Evolutionary conservation across 768 basidiomycete species (phyloP).

Genomic region (Mycena capillaripes): DNA sequence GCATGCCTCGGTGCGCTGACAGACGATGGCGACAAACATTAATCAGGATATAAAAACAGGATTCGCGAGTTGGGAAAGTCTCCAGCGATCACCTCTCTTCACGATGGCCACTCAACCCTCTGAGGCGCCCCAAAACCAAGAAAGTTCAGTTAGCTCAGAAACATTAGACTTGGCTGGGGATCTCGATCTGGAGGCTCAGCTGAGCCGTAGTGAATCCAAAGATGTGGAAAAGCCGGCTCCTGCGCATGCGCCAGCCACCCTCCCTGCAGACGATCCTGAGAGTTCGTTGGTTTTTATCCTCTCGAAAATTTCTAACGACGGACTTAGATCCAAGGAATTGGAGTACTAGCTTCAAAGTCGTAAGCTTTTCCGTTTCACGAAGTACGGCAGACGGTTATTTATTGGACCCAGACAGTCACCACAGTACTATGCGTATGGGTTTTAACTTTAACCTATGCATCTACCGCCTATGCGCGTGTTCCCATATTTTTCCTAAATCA

Average conservation of each 20-base stretch:
- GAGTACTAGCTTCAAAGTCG: neutral
- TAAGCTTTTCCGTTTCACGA: neutral
- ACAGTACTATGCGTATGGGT: constrained; percentile 23
- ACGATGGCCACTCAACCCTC: neutral
- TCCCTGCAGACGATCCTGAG: constrained; percentile 21
- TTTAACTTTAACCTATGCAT: constrained; percentile 28
- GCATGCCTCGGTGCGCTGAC: too few species aligned
- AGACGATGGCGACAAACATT: too few species aligned
- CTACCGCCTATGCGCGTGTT: constrained; percentile 29
- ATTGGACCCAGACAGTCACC: constrained; percentile 12
- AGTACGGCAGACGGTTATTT: too few species aligned
- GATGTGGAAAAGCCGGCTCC: neutral
- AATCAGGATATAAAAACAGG: too few species aligned
- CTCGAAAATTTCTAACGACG: constrained; percentile 2
- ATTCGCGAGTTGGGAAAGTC: neutral
- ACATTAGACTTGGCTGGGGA: constrained; percentile 12
- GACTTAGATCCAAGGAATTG: constrained; percentile 15
- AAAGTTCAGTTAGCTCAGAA: neutral
- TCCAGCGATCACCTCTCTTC: neutral
- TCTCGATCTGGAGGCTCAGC: constrained; percentile 19
- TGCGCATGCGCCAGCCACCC: constrained; percentile 5
- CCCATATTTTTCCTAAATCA: neutral
- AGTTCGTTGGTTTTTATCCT: constrained; percentile 1
- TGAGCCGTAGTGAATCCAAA: neutral
- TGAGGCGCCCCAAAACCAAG: neutral